These are phyloP conservation scores for Verticillium longisporum DNA, from an alignment of 2,329 filamentous ascomycete genomes.

Conservation along the genomic window DNA sequence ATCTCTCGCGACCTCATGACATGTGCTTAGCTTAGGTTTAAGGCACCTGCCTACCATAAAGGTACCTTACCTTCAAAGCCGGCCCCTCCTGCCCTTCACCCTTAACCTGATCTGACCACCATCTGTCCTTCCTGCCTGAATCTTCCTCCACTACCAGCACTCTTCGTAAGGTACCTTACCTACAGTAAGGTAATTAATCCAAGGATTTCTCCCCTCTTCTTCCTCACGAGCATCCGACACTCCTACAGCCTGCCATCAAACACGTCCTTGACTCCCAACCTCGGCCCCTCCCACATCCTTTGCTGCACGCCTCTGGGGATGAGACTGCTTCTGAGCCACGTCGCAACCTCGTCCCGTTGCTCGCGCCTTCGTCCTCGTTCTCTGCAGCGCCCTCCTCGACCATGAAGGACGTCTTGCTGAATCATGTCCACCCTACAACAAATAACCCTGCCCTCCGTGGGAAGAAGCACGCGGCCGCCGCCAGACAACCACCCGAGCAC, in stretches of 20 bases:
- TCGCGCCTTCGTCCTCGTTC: not conserved
- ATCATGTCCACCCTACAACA: slow-evolving; percentile 5
- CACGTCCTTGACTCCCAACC: not conserved
- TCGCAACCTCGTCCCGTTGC: not conserved
- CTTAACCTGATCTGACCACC: not conserved
- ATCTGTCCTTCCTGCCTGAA: not conserved
- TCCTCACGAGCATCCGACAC: not conserved
- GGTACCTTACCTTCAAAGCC: not conserved
- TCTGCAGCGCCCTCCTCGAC: not conserved
- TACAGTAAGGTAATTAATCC: no score
- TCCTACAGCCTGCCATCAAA: not conserved
- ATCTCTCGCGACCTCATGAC: not conserved
- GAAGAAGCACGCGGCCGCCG: slow-evolving; percentile 1
- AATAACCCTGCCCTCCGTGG: not conserved
- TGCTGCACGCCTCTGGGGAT: not conserved
- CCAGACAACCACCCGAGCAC: slow-evolving; percentile 6
- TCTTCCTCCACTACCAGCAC: no score
- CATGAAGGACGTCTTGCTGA: slow-evolving; percentile 13
- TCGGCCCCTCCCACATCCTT: not conserved
- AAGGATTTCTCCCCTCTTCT: no score
- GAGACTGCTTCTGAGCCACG: not conserved
- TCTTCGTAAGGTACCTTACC: no score
- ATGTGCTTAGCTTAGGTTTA: not conserved
- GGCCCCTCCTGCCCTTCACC: not conserved
- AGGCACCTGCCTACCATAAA: no score